Conservation (phyloP, 148 eudicot genomes). For the Vaccinium corymbosum region DNA sequence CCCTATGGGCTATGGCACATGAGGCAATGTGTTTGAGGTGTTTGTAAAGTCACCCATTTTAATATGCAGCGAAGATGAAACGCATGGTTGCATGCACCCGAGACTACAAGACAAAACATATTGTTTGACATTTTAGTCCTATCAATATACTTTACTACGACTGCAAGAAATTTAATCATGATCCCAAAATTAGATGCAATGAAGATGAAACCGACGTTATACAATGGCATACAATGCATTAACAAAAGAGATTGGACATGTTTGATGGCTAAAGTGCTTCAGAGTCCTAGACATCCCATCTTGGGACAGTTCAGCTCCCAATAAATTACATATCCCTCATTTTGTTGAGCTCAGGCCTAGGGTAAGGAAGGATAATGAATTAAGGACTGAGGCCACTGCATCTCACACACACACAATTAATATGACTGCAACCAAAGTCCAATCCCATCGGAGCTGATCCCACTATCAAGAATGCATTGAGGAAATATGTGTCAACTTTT, state of each 20-base stretch:
- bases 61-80: constrained; percentile 96
- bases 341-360: not conserved
- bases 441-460: not conserved
- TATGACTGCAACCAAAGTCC: not conserved
- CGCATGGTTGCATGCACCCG: constrained; percentile 97
- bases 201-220: not conserved
- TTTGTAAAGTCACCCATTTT: constrained; percentile 89
- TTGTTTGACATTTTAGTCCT: not conserved
- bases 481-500: not conserved
- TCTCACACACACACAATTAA: not conserved
- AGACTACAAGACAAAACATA: constrained; percentile 49
- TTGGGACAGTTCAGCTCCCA: not conserved
- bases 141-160: not conserved
- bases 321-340: not conserved
- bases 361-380: not conserved
- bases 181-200: not conserved
- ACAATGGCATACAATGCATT: not conserved
- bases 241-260: not conserved
- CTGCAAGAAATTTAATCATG: not conserved
- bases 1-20: constrained; percentile 84
- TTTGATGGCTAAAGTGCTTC: not conserved
- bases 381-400: not conserved
- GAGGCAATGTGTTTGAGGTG: constrained; percentile 86
- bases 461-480: not conserved
- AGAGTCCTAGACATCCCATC: not conserved